Evolutionary conservation across 1,139 yeast genomes (phyloP).

Genomic region (Candida gigantensis): DNA sequence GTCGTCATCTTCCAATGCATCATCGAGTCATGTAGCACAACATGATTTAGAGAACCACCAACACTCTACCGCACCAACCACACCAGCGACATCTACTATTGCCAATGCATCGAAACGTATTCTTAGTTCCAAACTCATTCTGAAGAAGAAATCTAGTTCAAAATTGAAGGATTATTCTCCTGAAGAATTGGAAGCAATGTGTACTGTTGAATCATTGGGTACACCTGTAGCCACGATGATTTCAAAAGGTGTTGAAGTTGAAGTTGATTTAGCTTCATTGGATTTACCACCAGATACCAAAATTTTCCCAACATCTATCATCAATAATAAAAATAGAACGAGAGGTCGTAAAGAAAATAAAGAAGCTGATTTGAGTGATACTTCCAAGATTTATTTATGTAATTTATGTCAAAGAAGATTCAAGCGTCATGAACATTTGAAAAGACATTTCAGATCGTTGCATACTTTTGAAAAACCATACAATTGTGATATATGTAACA

Average conservation of each 20-base stretch:
- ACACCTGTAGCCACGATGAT: slow-evolving; percentile 27
- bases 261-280: slow-evolving; percentile 41
- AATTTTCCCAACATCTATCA: slow-evolving; percentile 36
- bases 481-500: slow-evolving; percentile 67
- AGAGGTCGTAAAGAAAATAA: slow-evolving; percentile 51
- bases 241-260: slow-evolving; percentile 39
- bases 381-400: slow-evolving; percentile 43
- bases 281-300: slow-evolving; percentile 46
- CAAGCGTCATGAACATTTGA: slow-evolving; percentile 77
- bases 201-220: slow-evolving; percentile 14
- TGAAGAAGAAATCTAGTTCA: slow-evolving; percentile 24
- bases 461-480: slow-evolving; percentile 78
- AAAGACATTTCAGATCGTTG: slow-evolving; percentile 72
- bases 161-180: slow-evolving; percentile 12
- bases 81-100: slow-evolving; percentile 18
- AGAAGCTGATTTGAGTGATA: slow-evolving; percentile 46
- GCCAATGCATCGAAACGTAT: slow-evolving; percentile 43
- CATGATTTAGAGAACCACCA: slow-evolving; percentile 5
- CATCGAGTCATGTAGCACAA: slow-evolving; percentile 14
- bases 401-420: slow-evolving; percentile 61
- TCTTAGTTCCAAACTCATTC: slow-evolving; percentile 40
- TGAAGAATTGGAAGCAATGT: slow-evolving; percentile 11
- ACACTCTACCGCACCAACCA: slow-evolving; percentile 7
- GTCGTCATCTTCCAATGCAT: slow-evolving; percentile 24
- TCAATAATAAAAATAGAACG: slow-evolving; percentile 37